phyloP scores from a whole-genome alignment of 257 asterid species.

The Cruciata laevipes region DNA sequence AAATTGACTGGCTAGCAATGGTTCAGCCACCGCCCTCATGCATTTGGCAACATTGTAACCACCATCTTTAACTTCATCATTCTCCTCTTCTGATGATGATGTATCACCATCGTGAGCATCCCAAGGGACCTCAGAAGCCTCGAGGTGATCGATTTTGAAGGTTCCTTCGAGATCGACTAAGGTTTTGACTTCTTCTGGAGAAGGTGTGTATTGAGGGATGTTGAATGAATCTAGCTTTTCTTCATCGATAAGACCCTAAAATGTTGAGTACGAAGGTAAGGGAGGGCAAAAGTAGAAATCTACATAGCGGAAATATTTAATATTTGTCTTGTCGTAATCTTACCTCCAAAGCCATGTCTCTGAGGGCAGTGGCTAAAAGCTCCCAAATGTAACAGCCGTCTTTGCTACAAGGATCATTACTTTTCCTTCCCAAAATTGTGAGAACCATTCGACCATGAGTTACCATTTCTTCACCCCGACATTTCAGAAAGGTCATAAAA shows the following conservation, averaged over 20 bases:
- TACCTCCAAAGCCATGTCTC: conserved; percentile 49
- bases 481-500: conserved; percentile 39
- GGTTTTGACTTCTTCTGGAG: conserved; percentile 32
- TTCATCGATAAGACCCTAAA: conserved; percentile 44
- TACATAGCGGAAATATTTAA: too few species aligned
- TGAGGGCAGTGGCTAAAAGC: conserved; percentile 42
- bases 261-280: background rate
- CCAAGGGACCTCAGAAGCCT: conserved; percentile 42
- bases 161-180: conserved; percentile 48
- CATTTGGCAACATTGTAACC: conserved; percentile 44
- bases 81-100: background rate
- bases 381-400: conserved; percentile 62
- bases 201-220: conserved; percentile 60
- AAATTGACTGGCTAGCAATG: conserved; percentile 51
- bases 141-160: conserved; percentile 34
- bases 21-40: conserved; percentile 65
- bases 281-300: background rate
- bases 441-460: conserved; percentile 60
- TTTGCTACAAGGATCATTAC: conserved; percentile 37
- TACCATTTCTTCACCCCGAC: conserved; percentile 52
- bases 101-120: conserved; percentile 19
- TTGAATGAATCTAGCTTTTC: conserved; percentile 44
- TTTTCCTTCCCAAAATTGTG: conserved; percentile 53
- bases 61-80: too few species aligned
- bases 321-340: too few species aligned